Evolutionary conservation across 1,284 basidiomycete species (phyloP).

Genomic region (Xanthoconium separans): DNA sequence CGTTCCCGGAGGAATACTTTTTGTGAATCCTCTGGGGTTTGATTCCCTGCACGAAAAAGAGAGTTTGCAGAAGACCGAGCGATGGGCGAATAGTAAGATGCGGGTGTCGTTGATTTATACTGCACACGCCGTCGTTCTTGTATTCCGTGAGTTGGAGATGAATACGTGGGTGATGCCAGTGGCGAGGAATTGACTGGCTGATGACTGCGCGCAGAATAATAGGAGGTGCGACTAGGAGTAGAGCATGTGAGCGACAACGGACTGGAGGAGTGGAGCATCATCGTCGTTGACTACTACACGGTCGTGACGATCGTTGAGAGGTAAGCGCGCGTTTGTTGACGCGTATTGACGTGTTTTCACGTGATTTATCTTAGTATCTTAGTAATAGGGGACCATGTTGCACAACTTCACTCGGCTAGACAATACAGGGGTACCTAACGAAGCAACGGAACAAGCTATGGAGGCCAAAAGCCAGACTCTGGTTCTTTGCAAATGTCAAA

Average conservation of each 20-base stretch:
- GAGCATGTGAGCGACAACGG: conserved; percentile 19
- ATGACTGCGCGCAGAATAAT: conserved; percentile 28
- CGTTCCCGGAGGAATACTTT: conserved; percentile 56
- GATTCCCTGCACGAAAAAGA: conserved; percentile 10
- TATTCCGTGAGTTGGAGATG: conserved; percentile 41
- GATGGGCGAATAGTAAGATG: conserved; percentile 9
- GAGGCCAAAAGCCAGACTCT: too few relatives aligned
- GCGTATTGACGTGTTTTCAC: conserved; percentile 27
- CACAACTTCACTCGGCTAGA: too few relatives aligned
- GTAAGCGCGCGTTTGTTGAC: conserved; percentile 22
- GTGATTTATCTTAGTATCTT: conserved; percentile 9
- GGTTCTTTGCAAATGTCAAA: too few relatives aligned
- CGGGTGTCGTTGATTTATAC: conserved; percentile 39
- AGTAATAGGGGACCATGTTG: too few relatives aligned
- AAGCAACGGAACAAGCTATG: too few relatives aligned
- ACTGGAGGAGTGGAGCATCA: conserved; percentile 22
- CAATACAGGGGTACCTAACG: too few relatives aligned
- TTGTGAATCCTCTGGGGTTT: conserved; percentile 36
- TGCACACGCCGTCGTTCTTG: conserved; percentile 46
- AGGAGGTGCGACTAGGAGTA: conserved; percentile 31
- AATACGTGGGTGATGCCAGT: conserved; percentile 36
- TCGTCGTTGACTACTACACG: background rate
- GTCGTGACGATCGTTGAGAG: conserved; percentile 3
- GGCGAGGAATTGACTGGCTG: conserved; percentile 50
- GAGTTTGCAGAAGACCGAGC: conserved; percentile 19